Evolutionary conservation across 805 yeast species (phyloP), one percentile per base, ranked within the genome.

Genomic region (Nakazawaea molendinolei): DNA sequence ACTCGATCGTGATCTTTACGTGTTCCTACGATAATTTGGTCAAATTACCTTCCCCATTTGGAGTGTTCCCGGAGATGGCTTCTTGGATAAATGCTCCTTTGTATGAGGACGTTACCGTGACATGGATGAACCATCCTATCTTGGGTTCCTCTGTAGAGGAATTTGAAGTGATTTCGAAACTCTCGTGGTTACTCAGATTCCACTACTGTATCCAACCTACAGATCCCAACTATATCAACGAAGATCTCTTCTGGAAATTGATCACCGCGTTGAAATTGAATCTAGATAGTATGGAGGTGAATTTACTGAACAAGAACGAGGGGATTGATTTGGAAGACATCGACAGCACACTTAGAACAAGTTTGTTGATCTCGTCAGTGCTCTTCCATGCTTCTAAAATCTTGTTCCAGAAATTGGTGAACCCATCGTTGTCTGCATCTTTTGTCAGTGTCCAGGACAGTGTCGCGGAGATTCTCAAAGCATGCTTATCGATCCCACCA

Each of bases 51-150:
- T 56, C 65, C 17, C 76, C 76, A 4, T 67, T 60, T 44, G 46
- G 45, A 25, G 55, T 57, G 3, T 53, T 55, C 31, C 53, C 55
- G 36, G 49, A 53, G 10, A 50, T 63, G 33, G 55, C 56, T 22
- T 42, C 49, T 2, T 69, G 67, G 10, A 39, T 67, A 4, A 49
- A 54, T 5, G 41, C 48, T 27, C 48, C 51, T 0, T 49, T 48
- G 3, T 38, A 30, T 16, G 13, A 23, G 10, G 37, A 33, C 12
- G 38, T 28, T 35, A 48, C 47, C 12, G 51, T 52, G 14, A 55
- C 53, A 24, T 64, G 67, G 67, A 57, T 63, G 61, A 64, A 61
- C 34, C 58, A 64, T 36, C 70, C 70, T 1, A 57, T 64, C 4
- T 46, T 60, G 38, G 70, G 70, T 3, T 59, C 67, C 13, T 56